phyloP scores from a whole-genome alignment of 2,329 filamentous ascomycete genomes.

The Colletotrichum aenigma region DNA sequence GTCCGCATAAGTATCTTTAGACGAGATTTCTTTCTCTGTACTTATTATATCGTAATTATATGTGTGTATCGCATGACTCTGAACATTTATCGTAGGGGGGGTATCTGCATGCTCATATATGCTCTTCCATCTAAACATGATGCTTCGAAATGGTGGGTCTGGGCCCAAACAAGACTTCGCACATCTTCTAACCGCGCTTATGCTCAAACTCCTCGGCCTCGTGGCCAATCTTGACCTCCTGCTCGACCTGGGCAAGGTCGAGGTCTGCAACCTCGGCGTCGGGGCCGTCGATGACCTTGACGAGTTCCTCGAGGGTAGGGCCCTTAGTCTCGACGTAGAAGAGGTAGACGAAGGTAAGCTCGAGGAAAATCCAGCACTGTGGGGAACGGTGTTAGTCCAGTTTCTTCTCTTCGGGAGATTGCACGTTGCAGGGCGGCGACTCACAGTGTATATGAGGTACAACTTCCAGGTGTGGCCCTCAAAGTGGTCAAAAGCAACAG shows the following conservation, averaged over 20 bases:
- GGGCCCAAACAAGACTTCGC: background rate
- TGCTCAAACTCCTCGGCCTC: conserved; percentile 18
- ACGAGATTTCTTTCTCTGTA: background rate
- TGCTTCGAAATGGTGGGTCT: background rate
- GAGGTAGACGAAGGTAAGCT: conserved; percentile 60
- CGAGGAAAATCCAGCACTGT: conserved; percentile 54
- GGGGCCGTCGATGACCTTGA: conserved; percentile 69
- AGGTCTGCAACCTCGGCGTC: conserved; percentile 52
- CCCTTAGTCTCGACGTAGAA: conserved; percentile 66
- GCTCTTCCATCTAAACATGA: background rate
- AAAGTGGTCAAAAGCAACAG: conserved; percentile 55
- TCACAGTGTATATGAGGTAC: conserved; percentile 60
- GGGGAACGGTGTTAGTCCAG: background rate
- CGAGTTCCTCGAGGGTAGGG: conserved; percentile 69
- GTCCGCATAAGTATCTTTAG: background rate
- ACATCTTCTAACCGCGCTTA: conserved; percentile 7
- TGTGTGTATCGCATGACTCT: background rate
- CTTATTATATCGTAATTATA: background rate
- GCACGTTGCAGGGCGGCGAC: conserved; percentile 19
- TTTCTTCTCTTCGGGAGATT: too few relatives aligned
- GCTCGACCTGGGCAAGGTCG: conserved; percentile 49
- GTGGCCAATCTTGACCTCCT: conserved; percentile 33
- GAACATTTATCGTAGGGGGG: background rate
- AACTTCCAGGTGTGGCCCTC: conserved; percentile 53
- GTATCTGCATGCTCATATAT: conserved; percentile 12